A percentile compares a stretch with the other conserved stretches of the same genome.
Conservation (phyloP, 495 filamentous ascomycete species). For the Achaetomiella virescens region DNA sequence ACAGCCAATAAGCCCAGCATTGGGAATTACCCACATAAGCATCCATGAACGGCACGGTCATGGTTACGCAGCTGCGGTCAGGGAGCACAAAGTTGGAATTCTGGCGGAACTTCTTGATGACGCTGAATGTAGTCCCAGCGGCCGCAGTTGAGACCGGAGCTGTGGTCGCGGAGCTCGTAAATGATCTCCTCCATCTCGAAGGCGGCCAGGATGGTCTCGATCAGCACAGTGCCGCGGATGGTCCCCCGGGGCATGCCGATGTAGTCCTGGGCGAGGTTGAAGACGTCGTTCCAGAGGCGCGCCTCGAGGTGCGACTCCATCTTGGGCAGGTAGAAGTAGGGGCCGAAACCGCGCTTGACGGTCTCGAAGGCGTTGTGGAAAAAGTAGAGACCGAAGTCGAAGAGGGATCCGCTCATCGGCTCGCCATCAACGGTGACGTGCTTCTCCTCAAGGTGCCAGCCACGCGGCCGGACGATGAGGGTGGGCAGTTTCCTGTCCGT, state of each 20-base stretch:
- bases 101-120: slow-evolving; percentile 99
- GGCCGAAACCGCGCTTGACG: slow-evolving; percentile 74
- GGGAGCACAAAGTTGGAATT: slow-evolving; percentile 90
- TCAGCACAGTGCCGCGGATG: slow-evolving; percentile 91
- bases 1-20: neutral
- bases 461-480: slow-evolving; percentile 78
- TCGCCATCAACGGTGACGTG: slow-evolving; percentile 95
- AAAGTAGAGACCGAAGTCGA: slow-evolving; percentile 99
- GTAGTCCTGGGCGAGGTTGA: slow-evolving; percentile 94
- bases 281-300: slow-evolving; percentile 96
- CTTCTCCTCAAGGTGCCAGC: slow-evolving; percentile 97
- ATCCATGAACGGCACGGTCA: slow-evolving; percentile 99
- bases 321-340: slow-evolving; percentile 99
- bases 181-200: slow-evolving; percentile 99
- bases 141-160: slow-evolving; percentile 93
- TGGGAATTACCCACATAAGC: slow-evolving; percentile 52
- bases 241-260: slow-evolving; percentile 84
- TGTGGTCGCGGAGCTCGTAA: slow-evolving; percentile 97
- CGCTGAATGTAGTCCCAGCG: slow-evolving; percentile 99
- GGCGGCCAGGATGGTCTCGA: slow-evolving; percentile 97
- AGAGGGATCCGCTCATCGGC: slow-evolving; percentile 86
- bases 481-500: slow-evolving; percentile 76
- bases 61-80: slow-evolving; percentile 85
- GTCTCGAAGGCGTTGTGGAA: slow-evolving; percentile 96
- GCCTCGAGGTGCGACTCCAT: slow-evolving; percentile 99